Base-by-base conservation (phyloP, 129 eudicot genomes). In the Pulicaria dysenterica region DNA sequence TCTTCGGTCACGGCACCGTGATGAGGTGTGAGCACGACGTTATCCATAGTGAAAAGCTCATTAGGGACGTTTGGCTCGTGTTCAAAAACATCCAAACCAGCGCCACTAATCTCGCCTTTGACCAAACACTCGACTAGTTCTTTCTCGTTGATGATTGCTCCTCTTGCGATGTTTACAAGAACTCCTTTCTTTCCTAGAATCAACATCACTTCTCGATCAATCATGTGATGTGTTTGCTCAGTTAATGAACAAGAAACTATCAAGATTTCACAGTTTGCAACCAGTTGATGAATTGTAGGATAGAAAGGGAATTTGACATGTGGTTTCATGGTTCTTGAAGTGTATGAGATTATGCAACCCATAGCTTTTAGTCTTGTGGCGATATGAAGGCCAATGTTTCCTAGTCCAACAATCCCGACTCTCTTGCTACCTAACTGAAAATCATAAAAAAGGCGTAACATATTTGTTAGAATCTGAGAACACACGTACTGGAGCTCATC, bases 41-140 rank as follows among this genome's bases (percentile, higher is more conserved):
- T 92, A 14, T 92, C 86, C 78, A 92, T 43, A 12, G 34, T 61
- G 5, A 83, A 73, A 11, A 92, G 85, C 73, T 85, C 91, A 10
- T 81, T 8, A 0, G 88, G 86, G 12, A 85, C 80, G 45, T 58
- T 39, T 10, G 96, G 98, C 65, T 92, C 98, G 17, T 85, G 44
- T 58, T 85, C 98, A 76, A 86, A 87, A 70, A 87, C 98, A 58
- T 92, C 98, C 79, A 89, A 81, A 16, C 96, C 98, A 41, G 98
- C 98, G 46, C 96, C 98, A 6, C 86, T 96, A 8, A 92, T 85
- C 55, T 85, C 83, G 50, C 90, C 87, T 13, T 79, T 70, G 51
- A 73, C 68, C 82, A 92, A 82, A 73, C 82, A 74, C n/a, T 65
- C 51, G 55, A 89, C 80, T 41, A 92, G 38, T 73, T 85, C 96